Evolutionary conservation across 2,329 filamentous ascomycete species (phyloP).

Genomic region (Pseudofabraea citricarpa): DNA sequence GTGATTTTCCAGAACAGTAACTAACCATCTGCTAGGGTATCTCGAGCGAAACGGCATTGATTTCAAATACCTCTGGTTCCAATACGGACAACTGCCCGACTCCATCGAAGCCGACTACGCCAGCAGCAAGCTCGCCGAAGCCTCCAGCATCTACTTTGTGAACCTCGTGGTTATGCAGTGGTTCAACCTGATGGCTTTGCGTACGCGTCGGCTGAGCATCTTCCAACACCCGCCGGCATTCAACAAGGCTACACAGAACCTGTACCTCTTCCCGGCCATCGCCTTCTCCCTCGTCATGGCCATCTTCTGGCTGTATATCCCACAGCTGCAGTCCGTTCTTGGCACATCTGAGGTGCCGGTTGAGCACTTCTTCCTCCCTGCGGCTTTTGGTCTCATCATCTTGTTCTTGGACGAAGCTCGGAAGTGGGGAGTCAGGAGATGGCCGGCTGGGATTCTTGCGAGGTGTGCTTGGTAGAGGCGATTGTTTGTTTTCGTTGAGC

Average conservation of each 20-base stretch:
- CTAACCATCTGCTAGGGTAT: no score
- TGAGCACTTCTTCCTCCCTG: slow-evolving; percentile 73
- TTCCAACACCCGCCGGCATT: slow-evolving; percentile 68
- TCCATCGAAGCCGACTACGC: slow-evolving; percentile 47
- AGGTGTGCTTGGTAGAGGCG: slow-evolving; percentile 57
- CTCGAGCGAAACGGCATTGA: slow-evolving; percentile 56
- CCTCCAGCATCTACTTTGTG: slow-evolving; percentile 65
- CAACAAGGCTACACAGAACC: slow-evolving; percentile 61
- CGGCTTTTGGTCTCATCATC: slow-evolving; percentile 63
- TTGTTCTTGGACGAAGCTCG: slow-evolving; percentile 62
- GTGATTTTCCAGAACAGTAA: no score
- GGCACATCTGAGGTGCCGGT: slow-evolving; percentile 60
- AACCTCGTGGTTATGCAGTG: slow-evolving; percentile 79
- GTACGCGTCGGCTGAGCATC: slow-evolving; percentile 60
- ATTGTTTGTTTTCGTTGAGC: neutral
- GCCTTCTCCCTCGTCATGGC: slow-evolving; percentile 64
- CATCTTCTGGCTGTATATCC: slow-evolving; percentile 67
- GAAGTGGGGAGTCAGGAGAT: slow-evolving; percentile 57
- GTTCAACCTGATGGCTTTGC: slow-evolving; percentile 68
- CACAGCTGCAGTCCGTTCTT: slow-evolving; percentile 55
- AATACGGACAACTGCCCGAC: slow-evolving; percentile 48
- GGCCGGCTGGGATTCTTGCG: slow-evolving; percentile 51
- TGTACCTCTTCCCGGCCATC: slow-evolving; percentile 66
- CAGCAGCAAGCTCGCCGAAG: slow-evolving; percentile 39
- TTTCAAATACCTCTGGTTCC: slow-evolving; percentile 63